Base-by-base conservation (phyloP, 306 rosid species). In the Vicia faba region DNA sequence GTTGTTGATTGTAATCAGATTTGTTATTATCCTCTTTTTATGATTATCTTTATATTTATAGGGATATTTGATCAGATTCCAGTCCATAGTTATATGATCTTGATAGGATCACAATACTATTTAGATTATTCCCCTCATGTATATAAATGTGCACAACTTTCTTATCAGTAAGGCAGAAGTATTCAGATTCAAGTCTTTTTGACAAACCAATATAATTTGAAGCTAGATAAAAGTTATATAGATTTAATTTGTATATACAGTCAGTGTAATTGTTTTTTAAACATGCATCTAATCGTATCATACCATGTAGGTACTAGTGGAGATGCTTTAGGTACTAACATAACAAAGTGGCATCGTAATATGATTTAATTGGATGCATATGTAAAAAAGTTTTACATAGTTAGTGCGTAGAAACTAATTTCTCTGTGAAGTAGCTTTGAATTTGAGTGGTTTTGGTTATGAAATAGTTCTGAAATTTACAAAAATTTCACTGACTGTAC, bases 401-500 rank as follows among this genome's bases (percentile, higher is more conserved):
- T 10, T 14, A 50, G 26, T 50, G 57, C 11, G 10, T 50, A 19
- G n/a, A 19, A 50, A 8, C 1, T 50, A 50, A 50, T 9, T 12
- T 50, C 14, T 19, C 13, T 49, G 59, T 29, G 36, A 19, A 16
- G 15, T 48, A 29, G 12, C 15, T 54, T 68, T 20, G 16, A 38
- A 26, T 41, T 20, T 20, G 23, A 57, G 48, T 25, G 5, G 11
- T 40, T 56, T 6, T 29, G 66, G 19, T 31, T 57, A n/a, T 14
- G 63, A 58, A 62, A 26, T 36, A 63, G 57, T 51, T 16, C 31
- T 18, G 12, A 57, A 48, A 9, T 59, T 59, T 33, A 35, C 18
- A 9, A 46, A 46, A 35, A 11, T 13, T 43, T 35, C 25, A 18
- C 2, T 36, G 8, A 8, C 7, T 45, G 38, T 25, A 35, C 10